Conservation (phyloP, 2,329 filamentous ascomycete genomes). For the Trichoderma arundinaceum region DNA sequence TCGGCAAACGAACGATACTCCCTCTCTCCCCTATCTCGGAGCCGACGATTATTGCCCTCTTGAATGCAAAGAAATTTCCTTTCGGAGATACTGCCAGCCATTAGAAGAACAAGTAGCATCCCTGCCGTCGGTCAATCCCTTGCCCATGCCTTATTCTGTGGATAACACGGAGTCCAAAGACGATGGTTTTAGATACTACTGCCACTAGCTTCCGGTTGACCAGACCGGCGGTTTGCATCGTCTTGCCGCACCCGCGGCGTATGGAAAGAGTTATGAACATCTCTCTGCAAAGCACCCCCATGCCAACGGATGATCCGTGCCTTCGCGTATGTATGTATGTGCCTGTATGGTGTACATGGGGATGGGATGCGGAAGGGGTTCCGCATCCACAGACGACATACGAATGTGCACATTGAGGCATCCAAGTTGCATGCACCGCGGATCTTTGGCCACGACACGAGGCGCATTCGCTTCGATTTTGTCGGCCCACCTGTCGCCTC, state of each 20-base stretch:
- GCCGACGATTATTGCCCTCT: neutral
- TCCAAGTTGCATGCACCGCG: conserved; percentile 14
- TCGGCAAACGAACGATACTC: neutral
- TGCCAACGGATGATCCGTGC: conserved; percentile 24
- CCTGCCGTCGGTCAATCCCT: conserved; percentile 6
- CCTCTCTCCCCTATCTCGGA: conserved; percentile 14
- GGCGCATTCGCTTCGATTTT: conserved; percentile 14
- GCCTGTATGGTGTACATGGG: neutral
- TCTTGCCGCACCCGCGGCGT: too few relatives aligned
- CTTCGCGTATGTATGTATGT: neutral
- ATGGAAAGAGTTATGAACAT: too few relatives aligned
- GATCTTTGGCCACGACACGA: conserved; percentile 18
- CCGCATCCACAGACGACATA: conserved; percentile 1
- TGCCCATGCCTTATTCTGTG: conserved; percentile 18
- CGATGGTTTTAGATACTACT: too few relatives aligned
- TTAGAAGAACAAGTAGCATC: conserved; percentile 1
- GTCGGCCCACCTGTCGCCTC: conserved; percentile 9
- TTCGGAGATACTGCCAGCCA: conserved; percentile 5
- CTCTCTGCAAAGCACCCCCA: neutral
- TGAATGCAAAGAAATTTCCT: conserved; percentile 3
- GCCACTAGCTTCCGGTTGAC: too few relatives aligned
- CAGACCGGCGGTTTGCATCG: conserved; percentile 19
- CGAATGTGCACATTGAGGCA: conserved; percentile 23
- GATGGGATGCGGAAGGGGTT: conserved; percentile 1
- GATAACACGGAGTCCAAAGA: neutral